Evolutionary conservation across 768 basidiomycete genomes (phyloP).

Genomic region (Rhizopogon salebrosus): DNA sequence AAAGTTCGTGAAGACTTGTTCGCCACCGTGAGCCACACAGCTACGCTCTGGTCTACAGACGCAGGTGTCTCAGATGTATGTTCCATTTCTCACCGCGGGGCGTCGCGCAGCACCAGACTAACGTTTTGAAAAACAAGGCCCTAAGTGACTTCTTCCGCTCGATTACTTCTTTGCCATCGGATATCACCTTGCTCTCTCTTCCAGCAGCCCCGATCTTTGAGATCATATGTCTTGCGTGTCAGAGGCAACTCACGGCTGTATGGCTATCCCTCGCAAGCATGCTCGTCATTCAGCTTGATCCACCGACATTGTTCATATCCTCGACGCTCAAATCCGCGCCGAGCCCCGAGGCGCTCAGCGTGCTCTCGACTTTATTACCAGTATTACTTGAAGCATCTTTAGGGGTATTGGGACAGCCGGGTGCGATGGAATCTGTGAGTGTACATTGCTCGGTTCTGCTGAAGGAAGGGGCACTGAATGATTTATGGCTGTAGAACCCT

Average conservation of each 20-base stretch:
- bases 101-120: neutral
- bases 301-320: slow-evolving; percentile 42
- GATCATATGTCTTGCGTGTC: slow-evolving; percentile 66
- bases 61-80: slow-evolving; percentile 72
- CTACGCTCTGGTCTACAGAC: slow-evolving; percentile 79
- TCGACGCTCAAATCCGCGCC: slow-evolving; percentile 47
- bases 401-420: slow-evolving; percentile 44
- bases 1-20: slow-evolving; percentile 67
- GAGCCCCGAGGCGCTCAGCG: slow-evolving; percentile 46
- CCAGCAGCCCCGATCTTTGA: slow-evolving; percentile 79
- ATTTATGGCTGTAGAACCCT: slow-evolving; percentile 56
- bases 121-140: slow-evolving; percentile 37
- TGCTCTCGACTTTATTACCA: slow-evolving; percentile 52
- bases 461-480: slow-evolving; percentile 7
- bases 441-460: neutral
- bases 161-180: slow-evolving; percentile 75
- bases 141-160: slow-evolving; percentile 82
- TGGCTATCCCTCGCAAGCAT: slow-evolving; percentile 85
- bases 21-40: slow-evolving; percentile 48
- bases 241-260: slow-evolving; percentile 67
- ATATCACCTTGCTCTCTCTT: slow-evolving; percentile 74
- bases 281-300: slow-evolving; percentile 77
- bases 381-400: slow-evolving; percentile 57
- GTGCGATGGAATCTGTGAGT: slow-evolving; percentile 68
- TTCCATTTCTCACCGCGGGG: slow-evolving; percentile 15